Evolutionary conservation across 2,329 filamentous ascomycete species (phyloP), one percentile per base, ranked within the genome.

Genomic region (Plenodomus lindquistii): DNA sequence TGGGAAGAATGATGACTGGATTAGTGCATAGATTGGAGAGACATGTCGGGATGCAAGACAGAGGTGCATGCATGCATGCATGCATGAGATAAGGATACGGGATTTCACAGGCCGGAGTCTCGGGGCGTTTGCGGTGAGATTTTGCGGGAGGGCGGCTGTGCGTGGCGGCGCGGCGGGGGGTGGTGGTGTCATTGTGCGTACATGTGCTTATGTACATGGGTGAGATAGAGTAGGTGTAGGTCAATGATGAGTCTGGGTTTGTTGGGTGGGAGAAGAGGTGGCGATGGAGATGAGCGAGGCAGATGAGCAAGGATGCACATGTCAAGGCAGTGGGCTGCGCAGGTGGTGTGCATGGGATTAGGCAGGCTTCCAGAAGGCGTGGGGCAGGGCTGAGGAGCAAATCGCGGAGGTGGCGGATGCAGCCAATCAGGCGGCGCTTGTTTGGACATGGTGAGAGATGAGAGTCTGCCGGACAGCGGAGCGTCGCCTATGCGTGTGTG

Each of bases 31-130:
- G 22, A n/a, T 45, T 40, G 17, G 44, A 40, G 39, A 42, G 38
- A 17, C 24, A 13, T 21, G 45, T 38, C 19, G 35, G 44, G 43
- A 52, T 60, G 61, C 59, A 63, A 52, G 57, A 53, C 53, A 57
- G 52, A 50, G 41, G 44, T 59, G 50, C 55, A 46, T 61, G 59
- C 57, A 45, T 59, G 7, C 36, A 27, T 31, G 42, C 18, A 21
- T 8, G 40, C 48, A 35, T 38, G 51, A 61, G 65, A 69, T 69
- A 69, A 69, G 54, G 52, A 59, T 52, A 48, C 39, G 49, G 37
- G 22, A 39, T 51, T 49, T 65, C 53, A 66, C 55, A 67, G 65
- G 65, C 58, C 44, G 36, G 46, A 40, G 24, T 29, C 16, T 38
- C 37, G 15, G 29, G 36, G 40, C 40, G 42, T 29, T 24, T 37